Conservation (phyloP, 441 rosid genomes). For the Gossypium laxum region DNA sequence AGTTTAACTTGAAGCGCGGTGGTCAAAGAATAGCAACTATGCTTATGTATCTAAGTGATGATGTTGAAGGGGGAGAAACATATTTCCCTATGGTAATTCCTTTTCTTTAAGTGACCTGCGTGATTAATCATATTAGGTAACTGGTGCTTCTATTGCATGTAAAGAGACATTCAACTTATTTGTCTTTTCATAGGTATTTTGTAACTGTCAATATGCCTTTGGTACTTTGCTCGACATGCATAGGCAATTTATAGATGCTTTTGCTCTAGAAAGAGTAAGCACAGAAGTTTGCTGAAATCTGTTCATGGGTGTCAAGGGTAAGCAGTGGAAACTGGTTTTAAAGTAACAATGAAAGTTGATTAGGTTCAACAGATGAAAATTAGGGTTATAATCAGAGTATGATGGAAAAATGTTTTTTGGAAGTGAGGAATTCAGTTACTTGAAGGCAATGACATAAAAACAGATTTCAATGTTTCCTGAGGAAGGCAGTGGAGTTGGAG, state of each 20-base stretch:
- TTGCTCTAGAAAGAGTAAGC: neutral
- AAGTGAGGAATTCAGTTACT: neutral
- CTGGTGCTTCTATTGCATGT: neutral
- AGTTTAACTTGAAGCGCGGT: constrained; percentile 86
- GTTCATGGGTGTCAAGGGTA: neutral
- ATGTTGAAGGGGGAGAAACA: constrained; percentile 93
- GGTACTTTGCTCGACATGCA: neutral
- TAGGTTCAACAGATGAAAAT: neutral
- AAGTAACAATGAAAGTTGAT: neutral
- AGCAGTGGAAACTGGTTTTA: neutral
- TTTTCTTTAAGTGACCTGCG: neutral
- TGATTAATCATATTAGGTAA: constrained; percentile 3
- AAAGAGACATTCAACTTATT: neutral
- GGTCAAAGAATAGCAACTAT: constrained; percentile 88
- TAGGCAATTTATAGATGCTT: neutral
- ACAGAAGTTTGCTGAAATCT: neutral
- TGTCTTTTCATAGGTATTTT: neutral
- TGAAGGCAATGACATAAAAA: neutral
- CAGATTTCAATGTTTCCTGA: neutral
- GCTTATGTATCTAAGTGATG: constrained; percentile 81
- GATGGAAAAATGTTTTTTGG: neutral
- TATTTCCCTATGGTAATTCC: constrained; percentile 70
- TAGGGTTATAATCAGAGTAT: neutral
- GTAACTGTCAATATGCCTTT: neutral
- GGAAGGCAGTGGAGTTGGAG: neutral